These are phyloP conservation scores for Gossypium armourianum DNA, from an alignment of 441 rosid species.

Conservation along the genomic window DNA sequence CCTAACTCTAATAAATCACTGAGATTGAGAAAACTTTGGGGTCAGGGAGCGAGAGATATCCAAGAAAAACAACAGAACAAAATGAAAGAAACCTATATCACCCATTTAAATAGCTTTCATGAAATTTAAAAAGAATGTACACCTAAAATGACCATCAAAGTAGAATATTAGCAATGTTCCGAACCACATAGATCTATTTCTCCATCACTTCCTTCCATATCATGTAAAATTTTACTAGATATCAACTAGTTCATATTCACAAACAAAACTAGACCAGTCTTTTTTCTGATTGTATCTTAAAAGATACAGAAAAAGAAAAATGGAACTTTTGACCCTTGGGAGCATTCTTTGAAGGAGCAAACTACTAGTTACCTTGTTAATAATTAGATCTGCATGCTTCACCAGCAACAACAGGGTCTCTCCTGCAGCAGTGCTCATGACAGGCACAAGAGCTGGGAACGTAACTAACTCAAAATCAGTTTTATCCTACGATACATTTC, in stretches of 20 bases:
- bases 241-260: not conserved
- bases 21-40: not conserved
- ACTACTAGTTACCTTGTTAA: slow-evolving; percentile 49
- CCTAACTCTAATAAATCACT: not conserved
- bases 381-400: slow-evolving; percentile 76
- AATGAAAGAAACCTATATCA: not conserved
- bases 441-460: slow-evolving; percentile 85
- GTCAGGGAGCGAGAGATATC: not conserved
- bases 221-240: not conserved
- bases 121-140: not conserved
- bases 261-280: not conserved
- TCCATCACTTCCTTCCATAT: not conserved
- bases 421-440: slow-evolving; percentile 73
- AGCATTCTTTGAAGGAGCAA: not conserved
- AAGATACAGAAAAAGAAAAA: not conserved
- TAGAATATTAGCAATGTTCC: not conserved
- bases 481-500: slow-evolving; percentile 49
- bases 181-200: not conserved
- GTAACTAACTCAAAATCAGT: slow-evolving; percentile 76
- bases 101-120: not conserved
- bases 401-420: slow-evolving; percentile 76
- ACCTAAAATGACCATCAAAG: not conserved
- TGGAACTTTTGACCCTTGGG: not conserved
- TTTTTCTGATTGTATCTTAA: not conserved
- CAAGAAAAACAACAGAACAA: not conserved